Conservation (phyloP, 2,329 filamentous ascomycete species). For the Aspergillus aculeatinus region DNA sequence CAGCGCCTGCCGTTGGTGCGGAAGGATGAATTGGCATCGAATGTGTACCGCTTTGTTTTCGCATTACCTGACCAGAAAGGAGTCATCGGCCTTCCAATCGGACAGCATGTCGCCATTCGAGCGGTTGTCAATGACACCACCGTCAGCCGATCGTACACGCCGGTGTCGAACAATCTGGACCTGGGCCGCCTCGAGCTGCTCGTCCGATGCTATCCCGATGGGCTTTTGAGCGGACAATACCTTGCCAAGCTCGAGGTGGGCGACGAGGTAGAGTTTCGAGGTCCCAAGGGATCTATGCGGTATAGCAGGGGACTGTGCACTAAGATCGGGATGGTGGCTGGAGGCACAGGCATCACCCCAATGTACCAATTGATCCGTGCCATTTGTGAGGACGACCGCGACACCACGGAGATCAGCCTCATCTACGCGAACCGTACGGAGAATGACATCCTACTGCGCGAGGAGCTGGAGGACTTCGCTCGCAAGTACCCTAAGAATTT, state of each 20-base stretch:
- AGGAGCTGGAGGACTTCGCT: slow-evolving; percentile 57
- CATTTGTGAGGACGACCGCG: slow-evolving; percentile 61
- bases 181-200: slow-evolving; percentile 35
- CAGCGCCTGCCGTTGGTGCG: slow-evolving; percentile 46
- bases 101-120: slow-evolving; percentile 57
- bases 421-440: slow-evolving; percentile 61
- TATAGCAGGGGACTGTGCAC: slow-evolving; percentile 33
- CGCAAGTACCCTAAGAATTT: slow-evolving; percentile 54
- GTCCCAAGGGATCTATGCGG: slow-evolving; percentile 38
- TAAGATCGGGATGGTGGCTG: slow-evolving; percentile 41
- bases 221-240: slow-evolving; percentile 32
- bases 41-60: slow-evolving; percentile 49
- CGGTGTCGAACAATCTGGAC: slow-evolving; percentile 38
- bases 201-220: slow-evolving; percentile 39
- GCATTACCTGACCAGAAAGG: slow-evolving; percentile 46
- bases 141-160: slow-evolving; percentile 57
- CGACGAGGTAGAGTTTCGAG: slow-evolving; percentile 36
- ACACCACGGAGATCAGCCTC: slow-evolving; percentile 57
- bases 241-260: slow-evolving; percentile 32
- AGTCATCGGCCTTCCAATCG: slow-evolving; percentile 56
- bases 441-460: slow-evolving; percentile 59
- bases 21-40: slow-evolving; percentile 26
- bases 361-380: slow-evolving; percentile 64
- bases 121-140: slow-evolving; percentile 48
- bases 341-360: slow-evolving; percentile 47